These are phyloP conservation scores for Zymoseptoria ardabiliae DNA, from an alignment of 2,329 filamentous ascomycete species.

Conservation along the genomic window DNA sequence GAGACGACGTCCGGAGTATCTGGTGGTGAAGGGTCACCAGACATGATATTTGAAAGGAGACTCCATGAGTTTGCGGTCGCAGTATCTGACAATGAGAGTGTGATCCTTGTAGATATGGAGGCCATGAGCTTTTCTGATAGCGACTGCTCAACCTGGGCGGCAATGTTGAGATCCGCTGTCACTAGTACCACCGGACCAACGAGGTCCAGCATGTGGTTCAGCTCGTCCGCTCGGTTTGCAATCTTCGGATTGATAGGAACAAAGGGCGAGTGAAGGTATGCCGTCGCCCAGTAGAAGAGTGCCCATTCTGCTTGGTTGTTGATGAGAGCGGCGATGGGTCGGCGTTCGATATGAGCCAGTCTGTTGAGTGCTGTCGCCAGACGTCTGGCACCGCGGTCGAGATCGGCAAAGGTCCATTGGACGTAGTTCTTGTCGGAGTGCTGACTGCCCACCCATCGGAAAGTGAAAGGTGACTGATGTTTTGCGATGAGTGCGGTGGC, in stretches of 20 bases:
- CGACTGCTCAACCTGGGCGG: slow-evolving; percentile 23
- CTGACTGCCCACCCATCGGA: slow-evolving; percentile 27
- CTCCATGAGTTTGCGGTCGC: slow-evolving; percentile 19
- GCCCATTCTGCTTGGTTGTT: slow-evolving; percentile 31
- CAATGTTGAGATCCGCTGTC: slow-evolving; percentile 21
- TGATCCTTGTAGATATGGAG: slow-evolving; percentile 21
- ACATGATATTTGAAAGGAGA: slow-evolving; percentile 24
- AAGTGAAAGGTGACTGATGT: slow-evolving; percentile 23
- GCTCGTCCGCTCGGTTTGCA: slow-evolving; percentile 23
- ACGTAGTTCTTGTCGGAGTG: slow-evolving; percentile 21
- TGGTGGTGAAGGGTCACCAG: slow-evolving; percentile 25
- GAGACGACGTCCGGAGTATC: slow-evolving; percentile 25
- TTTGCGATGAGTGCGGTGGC: slow-evolving; percentile 25
- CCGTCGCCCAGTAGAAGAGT: slow-evolving; percentile 27
- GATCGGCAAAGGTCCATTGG: slow-evolving; percentile 27
- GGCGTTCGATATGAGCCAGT: slow-evolving; percentile 25
- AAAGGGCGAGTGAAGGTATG: slow-evolving; percentile 28
- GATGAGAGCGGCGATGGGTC: slow-evolving; percentile 25
- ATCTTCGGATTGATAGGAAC: slow-evolving; percentile 28
- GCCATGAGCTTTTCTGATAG: slow-evolving; percentile 20
- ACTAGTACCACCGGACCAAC: slow-evolving; percentile 24
- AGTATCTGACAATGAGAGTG: slow-evolving; percentile 15
- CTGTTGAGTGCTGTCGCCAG: slow-evolving; percentile 26
- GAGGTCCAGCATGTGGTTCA: slow-evolving; percentile 27
- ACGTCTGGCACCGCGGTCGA: slow-evolving; percentile 26